Base-by-base conservation (phyloP, 2,329 filamentous ascomycete species). In the Coniochaeta hoffmannii region DNA sequence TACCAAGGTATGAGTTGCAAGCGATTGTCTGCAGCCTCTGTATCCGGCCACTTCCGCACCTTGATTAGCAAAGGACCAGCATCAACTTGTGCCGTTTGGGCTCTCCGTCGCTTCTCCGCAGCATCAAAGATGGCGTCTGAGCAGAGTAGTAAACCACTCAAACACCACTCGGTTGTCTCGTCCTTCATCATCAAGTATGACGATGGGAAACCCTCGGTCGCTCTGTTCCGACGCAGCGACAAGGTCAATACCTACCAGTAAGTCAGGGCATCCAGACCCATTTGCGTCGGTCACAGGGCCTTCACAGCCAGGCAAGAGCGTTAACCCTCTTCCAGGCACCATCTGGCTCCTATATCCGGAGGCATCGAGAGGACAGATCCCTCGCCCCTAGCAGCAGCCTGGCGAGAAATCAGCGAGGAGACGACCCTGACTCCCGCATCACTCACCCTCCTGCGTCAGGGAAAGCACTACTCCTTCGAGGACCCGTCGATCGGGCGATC, bases 381-480 rank as follows among this genome's bases (percentile, higher is more conserved):
- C 3, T 75, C 68, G 22, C 79, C 84, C 0, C 65, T 83, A 6
- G 69, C 73, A 3, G 79, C 85, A 0, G 85, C 85, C 26, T 80
- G 79, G 74, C 76, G 85, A 14, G 84, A 87, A 66, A 71, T 88
- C 22, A 62, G 66, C 5, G 84, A 88, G 64, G 85, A 88, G 65
- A 87, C 85, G 0, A 73, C 71, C 1, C 73, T 88, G 12, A 77
- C 73, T 0, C 59, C 70, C 0, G 62, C 68, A 0, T 73, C 74
- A 0, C 63, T 86, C 7, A 70, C 71, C 2, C 71, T 84, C 22
- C 74, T 82, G 61, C 76, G 81, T 17, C 72, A 76, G 24, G 85
- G 83, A 1, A 83, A 83, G 57, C 76, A 78, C 3, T 88, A 81
- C 61, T 71, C 72, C 1, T 85, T 87, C 58, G 61, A 63, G 5